These are phyloP conservation scores for Schizochytrium sp. DNA, from an alignment of 108 stramenopile genomes.

Conservation along the genomic window DNA sequence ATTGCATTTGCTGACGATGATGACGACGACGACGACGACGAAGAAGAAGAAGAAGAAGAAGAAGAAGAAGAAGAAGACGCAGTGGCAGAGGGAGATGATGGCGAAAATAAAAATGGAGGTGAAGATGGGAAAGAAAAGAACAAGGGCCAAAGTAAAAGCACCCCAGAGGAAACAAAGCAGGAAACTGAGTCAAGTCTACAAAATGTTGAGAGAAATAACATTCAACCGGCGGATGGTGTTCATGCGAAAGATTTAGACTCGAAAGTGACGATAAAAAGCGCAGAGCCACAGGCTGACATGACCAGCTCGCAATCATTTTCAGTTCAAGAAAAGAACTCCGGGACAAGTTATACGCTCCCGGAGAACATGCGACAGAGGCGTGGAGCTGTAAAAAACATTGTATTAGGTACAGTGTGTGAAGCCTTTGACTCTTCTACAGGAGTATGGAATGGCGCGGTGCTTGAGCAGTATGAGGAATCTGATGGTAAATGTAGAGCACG, in stretches of 20 bases:
- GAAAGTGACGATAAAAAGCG: neutral
- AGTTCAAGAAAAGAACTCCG: neutral
- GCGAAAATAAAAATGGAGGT: neutral
- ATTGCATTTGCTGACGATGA: neutral
- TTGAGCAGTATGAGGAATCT: neutral
- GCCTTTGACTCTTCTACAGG: constrained; percentile 9
- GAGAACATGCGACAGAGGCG: neutral
- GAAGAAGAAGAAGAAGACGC: neutral
- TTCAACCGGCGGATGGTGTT: neutral
- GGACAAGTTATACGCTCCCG: neutral
- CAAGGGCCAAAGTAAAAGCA: neutral
- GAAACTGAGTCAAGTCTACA: neutral
- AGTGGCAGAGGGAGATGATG: neutral
- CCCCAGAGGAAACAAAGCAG: neutral
- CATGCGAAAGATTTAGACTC: neutral
- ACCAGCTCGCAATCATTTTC: neutral
- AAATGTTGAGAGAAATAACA: neutral
- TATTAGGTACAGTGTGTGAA: constrained; percentile 33
- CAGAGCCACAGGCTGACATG: neutral
- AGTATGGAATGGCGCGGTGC: constrained; percentile 39
- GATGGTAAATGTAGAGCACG: neutral
- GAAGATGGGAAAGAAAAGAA: neutral
- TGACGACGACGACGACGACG: constrained; percentile 29
- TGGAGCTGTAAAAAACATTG: neutral
- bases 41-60: neutral